Conservation (phyloP, 2,329 filamentous ascomycete genomes). For the Microdochium nivale region DNA sequence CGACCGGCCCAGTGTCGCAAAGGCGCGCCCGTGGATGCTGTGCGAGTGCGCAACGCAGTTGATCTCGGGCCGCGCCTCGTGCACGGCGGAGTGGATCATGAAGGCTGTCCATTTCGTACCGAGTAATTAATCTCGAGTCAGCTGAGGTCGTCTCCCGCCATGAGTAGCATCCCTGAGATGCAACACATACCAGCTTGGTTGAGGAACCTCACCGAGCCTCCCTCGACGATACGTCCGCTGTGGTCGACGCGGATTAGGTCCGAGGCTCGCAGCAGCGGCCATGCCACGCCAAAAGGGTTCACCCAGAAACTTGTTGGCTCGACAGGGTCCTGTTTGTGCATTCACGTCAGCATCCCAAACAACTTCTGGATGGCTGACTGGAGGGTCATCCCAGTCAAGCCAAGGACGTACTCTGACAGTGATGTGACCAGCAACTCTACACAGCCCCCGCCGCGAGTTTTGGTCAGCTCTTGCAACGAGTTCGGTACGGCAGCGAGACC, state of each 20-base stretch:
- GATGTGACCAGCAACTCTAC: constrained; percentile 50
- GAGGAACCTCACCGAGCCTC: constrained; percentile 34
- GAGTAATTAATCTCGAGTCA: neutral
- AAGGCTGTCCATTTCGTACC: constrained; percentile 21
- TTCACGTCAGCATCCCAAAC: neutral
- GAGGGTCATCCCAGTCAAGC: too few relatives aligned
- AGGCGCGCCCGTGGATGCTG: constrained; percentile 44
- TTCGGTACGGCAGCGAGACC: neutral
- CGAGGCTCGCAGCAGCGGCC: constrained; percentile 52
- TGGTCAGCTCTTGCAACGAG: neutral
- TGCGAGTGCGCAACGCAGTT: constrained; percentile 46
- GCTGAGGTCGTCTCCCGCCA: neutral
- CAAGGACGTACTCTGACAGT: constrained; percentile 33
- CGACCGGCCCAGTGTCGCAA: constrained; percentile 50
- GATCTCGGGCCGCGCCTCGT: constrained; percentile 44
- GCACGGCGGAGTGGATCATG: constrained; percentile 45
- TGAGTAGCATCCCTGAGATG: too few relatives aligned
- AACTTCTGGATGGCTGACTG: neutral
- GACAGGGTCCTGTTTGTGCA: constrained; percentile 36
- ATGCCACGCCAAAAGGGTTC: constrained; percentile 56
- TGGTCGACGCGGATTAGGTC: constrained; percentile 61
- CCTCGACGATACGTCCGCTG: constrained; percentile 52
- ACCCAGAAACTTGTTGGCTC: constrained; percentile 56
- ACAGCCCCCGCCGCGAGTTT: neutral
- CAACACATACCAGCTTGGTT: constrained; percentile 17